A percentile compares a stretch with the other conserved stretches of the same genome.
phyloP scores from a whole-genome alignment of 139 green algal species.

The Chlorella sp. region DNA sequence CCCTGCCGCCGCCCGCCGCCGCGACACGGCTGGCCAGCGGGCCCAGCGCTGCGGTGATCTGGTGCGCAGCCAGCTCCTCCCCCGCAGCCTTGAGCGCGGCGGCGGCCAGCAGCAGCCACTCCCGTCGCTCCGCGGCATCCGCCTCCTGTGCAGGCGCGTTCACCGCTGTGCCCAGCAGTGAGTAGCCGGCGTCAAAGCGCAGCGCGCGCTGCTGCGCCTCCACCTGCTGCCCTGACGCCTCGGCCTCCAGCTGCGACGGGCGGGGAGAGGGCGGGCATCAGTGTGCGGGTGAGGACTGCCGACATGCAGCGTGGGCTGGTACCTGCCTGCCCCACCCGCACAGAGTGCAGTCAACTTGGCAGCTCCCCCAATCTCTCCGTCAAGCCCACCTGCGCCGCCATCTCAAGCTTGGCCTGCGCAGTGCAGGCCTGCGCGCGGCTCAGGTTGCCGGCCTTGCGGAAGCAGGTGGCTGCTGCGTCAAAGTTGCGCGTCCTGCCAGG shows the following conservation, averaged over 20 bases:
- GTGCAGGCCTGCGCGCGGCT: conserved; percentile 11
- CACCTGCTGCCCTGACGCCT: neutral
- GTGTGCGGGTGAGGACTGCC: no score
- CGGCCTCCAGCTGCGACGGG: neutral
- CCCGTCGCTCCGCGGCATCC: neutral
- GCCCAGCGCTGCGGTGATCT: neutral
- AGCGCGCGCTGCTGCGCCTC: neutral
- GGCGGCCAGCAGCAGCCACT: conserved; percentile 25
- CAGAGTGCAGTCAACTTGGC: no score
- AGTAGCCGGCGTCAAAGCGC: conserved; percentile 27
- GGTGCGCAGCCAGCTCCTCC: neutral
- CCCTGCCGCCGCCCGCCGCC: neutral
- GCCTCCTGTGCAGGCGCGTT: conserved; percentile 8
- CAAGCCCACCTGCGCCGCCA: neutral
- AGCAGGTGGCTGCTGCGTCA: conserved; percentile 25
- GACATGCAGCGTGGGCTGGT: no score
- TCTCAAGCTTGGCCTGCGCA: conserved; percentile 16
- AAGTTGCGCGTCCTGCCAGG: neutral
- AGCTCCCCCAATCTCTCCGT: no score
- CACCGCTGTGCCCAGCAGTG: conserved; percentile 15
- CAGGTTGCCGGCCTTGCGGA: conserved; percentile 22
- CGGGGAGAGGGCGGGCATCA: neutral
- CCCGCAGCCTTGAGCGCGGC: conserved; percentile 17
- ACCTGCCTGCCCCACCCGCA: no score
- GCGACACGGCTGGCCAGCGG: neutral